These are phyloP conservation scores for Phellopilus nigrolimitatus DNA, from an alignment of 1,284 basidiomycete genomes.

Conservation along the genomic window DNA sequence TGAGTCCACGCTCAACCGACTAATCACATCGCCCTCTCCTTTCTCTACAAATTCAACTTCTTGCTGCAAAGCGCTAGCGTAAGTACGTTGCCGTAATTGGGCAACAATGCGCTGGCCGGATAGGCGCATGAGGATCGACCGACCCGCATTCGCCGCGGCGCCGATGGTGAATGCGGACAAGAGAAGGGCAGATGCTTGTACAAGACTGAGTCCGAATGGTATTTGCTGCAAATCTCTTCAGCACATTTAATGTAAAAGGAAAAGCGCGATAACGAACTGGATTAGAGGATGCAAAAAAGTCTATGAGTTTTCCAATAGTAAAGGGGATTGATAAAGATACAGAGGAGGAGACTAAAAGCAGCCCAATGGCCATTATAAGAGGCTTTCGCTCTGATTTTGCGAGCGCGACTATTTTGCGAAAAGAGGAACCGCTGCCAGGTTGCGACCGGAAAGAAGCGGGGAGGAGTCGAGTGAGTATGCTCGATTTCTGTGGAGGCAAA, in stretches of 20 bases:
- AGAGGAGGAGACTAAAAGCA: conserved; percentile 62
- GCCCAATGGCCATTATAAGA: conserved; percentile 63
- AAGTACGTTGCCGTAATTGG: conserved; percentile 79
- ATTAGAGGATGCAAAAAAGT: conserved; percentile 75
- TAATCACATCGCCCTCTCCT: conserved; percentile 92
- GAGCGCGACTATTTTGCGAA: conserved; percentile 71
- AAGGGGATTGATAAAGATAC: conserved; percentile 91
- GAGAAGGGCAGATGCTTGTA: conserved; percentile 75
- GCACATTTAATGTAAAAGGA: not conserved
- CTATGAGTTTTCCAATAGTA: conserved; percentile 87
- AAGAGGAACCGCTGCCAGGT: conserved; percentile 47
- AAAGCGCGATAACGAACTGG: conserved; percentile 46
- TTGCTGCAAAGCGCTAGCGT: conserved; percentile 76
- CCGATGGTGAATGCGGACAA: conserved; percentile 83
- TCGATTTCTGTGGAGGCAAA: conserved; percentile 27
- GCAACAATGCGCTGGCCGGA: conserved; percentile 90
- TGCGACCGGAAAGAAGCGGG: conserved; percentile 26
- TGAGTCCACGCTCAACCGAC: conserved; percentile 87
- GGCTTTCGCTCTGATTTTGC: conserved; percentile 77
- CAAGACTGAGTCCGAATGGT: conserved; percentile 72
- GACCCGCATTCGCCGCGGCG: conserved; percentile 82
- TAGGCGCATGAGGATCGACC: conserved; percentile 87
- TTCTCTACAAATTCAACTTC: conserved; percentile 92
- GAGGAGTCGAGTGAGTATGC: conserved; percentile 31
- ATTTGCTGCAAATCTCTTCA: conserved; percentile 48